Evolutionary conservation across 225 moss, liverwort and hornwort species (phyloP), one percentile per base, ranked within the genome.

Genomic region (Bryum argenteum): DNA sequence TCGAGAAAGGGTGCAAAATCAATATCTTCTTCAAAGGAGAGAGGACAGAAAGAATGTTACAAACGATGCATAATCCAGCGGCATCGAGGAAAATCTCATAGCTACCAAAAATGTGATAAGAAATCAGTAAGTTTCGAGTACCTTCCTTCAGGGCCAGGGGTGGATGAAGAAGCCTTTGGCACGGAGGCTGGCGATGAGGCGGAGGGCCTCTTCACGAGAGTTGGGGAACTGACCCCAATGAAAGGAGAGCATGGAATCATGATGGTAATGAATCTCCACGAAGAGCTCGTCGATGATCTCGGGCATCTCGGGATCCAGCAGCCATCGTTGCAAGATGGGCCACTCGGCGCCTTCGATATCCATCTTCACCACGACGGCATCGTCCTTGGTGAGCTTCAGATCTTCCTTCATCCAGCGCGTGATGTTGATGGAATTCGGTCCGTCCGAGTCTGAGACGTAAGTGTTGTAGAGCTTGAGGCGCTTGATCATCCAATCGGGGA

Each of bases 311-410:
- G 86, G 61, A 62, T 96, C 91, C 1, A 80, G 64, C n/a, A 91
- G 9, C 95, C 91, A 96, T 5, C 81, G 58, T 71, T 87, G 9
- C 66, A 93, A 19, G 57, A 96, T 96, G 1, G 91, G 83, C 93
- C 96, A 93, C 53, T 96, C 91, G 18, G 88, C 88, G 1, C 76
- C 91, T 71, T 96, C 96, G 4, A 96, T 96, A 79, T 93, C 96
- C 86, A 96, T 96, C 82, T 96, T 96, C 70, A 96, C 88, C 1
- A 96, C 82, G 12, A 96, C 85, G 1, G 91, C 55, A n/a, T 96
- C 93, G 1, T 78, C 57, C 7, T 79, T 70, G 0, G 45, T 82
- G 19, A 96, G 68, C 59, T 90, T 89, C 67, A 93, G 47, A 14
- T 91, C 90, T 18, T 90, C 66, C 28, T 93, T 93, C 1, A 93